phyloP scores from a whole-genome alignment of 2,329 filamentous ascomycete genomes.

The Trichoderma pleuroti region DNA sequence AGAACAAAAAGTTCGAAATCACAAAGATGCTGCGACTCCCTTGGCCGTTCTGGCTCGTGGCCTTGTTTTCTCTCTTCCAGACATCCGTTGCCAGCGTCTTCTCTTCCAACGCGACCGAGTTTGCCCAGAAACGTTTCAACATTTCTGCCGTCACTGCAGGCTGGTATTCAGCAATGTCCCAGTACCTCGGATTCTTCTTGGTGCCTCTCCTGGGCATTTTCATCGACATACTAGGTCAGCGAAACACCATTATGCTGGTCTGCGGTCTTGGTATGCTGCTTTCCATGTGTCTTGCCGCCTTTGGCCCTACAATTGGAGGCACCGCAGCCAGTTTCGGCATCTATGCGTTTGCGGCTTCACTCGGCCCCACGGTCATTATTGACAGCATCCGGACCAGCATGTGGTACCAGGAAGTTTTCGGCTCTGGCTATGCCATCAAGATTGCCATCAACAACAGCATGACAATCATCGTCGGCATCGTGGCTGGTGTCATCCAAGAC shows the following conservation, averaged over 20 bases:
- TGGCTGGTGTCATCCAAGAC: conserved; percentile 58
- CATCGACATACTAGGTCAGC: conserved; percentile 53
- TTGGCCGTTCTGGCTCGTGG: conserved; percentile 57
- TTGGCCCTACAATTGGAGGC: conserved; percentile 45
- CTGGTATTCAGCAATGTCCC: conserved; percentile 56
- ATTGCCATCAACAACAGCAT: conserved; percentile 62
- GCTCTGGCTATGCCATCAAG: conserved; percentile 57
- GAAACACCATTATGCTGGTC: conserved; percentile 51
- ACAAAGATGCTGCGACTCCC: conserved; percentile 54
- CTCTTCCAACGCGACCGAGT: conserved; percentile 55
- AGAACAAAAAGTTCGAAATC: conserved; percentile 54
- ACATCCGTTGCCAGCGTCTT: conserved; percentile 55
- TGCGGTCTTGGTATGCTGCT: conserved; percentile 48
- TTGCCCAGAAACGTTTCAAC: conserved; percentile 57
- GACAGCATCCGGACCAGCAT: conserved; percentile 58
- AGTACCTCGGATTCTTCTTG: conserved; percentile 56
- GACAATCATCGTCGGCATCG: conserved; percentile 57
- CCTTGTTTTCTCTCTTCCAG: conserved; percentile 55
- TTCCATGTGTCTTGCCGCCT: conserved; percentile 54
- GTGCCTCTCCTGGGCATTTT: conserved; percentile 55
- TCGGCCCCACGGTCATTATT: conserved; percentile 58
- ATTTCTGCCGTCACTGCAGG: conserved; percentile 53
- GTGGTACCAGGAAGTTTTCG: conserved; percentile 59
- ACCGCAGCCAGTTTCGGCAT: conserved; percentile 59
- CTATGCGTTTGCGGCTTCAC: conserved; percentile 52